These are phyloP conservation scores for Thozetella sp. DNA, from an alignment of 495 filamentous ascomycete species.

Conservation along the genomic window DNA sequence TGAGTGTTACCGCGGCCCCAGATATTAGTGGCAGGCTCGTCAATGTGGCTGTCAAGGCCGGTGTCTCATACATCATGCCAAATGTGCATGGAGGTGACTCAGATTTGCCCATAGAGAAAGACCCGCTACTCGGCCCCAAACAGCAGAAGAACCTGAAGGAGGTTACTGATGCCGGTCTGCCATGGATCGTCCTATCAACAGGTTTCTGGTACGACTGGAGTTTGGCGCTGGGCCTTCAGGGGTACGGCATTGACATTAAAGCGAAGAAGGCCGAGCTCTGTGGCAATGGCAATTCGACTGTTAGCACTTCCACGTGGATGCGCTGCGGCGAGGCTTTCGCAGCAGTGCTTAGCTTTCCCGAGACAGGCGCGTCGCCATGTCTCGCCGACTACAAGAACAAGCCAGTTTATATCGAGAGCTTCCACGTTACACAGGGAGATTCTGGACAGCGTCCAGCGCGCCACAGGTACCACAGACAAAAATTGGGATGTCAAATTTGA, in stretches of 20 bases:
- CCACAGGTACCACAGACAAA: neutral
- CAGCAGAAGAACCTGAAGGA: neutral
- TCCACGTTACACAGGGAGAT: neutral
- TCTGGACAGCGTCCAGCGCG: neutral
- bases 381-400: neutral
- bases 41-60: constrained; percentile 61
- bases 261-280: neutral
- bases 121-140: neutral
- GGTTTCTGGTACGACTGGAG: neutral
- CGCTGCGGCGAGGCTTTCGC: neutral
- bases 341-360: neutral
- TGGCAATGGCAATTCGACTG: neutral
- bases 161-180: too few species aligned
- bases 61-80: constrained; percentile 62
- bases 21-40: constrained; percentile 49
- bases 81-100: constrained; percentile 49
- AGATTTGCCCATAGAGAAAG: neutral
- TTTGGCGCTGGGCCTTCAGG: neutral
- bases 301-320: neutral
- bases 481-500: neutral
- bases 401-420: neutral
- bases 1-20: constrained; percentile 26
- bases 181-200: neutral
- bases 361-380: neutral
- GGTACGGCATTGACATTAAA: neutral